Base-by-base conservation (phyloP, 139 green algal species). In the Axilococcus clingmanii region DNA sequence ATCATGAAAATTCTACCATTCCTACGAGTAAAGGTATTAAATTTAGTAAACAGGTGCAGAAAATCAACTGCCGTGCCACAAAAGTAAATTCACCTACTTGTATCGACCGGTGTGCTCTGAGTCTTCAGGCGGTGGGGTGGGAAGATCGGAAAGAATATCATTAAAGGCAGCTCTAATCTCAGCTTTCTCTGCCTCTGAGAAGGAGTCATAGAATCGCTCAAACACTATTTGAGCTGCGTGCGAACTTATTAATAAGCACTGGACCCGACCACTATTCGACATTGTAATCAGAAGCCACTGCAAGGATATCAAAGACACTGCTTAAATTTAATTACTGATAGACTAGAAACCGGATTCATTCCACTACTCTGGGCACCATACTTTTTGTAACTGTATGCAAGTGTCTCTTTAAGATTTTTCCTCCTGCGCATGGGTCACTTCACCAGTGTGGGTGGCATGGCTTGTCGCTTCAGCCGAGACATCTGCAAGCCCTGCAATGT, bases 121-220 rank as follows among this genome's bases (percentile, higher is more conserved):
- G 7, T 72, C 69, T 6, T 84, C 71, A 7, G 37, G n/a, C n/a
- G n/a, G n/a, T n/a, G n/a, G n/a, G n/a, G n/a, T n/a, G n/a, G n/a
- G n/a, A n/a, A 40, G 33, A 9, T 62, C 65, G 27, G 52, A 52
- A 19, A 71, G 59, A 17, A 70, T 66, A 5, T 68, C 33, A 37
- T 78, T 59, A 27, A 88, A 76, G 0, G 75, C 59, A 28, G 58
- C 63, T 1, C 79, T 64, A 16, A 87, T 67, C 19, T 89, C 80
- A 24, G 76, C 80, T 45, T 87, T 85, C 15, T 85, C 74, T 8
- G 67, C 23, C 44, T 89, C 80, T 5, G 36, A 77, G 33, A 78
- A 70, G 5, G 63, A 24, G 12, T 89, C 80, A 38, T 78, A 88
- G 38, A 87, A 89, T 12, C 80, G 65, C 34, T 89, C 80, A 43